Base-by-base conservation (phyloP, 2,329 filamentous ascomycete genomes). In the Allantophomopsis cytisporea region DNA sequence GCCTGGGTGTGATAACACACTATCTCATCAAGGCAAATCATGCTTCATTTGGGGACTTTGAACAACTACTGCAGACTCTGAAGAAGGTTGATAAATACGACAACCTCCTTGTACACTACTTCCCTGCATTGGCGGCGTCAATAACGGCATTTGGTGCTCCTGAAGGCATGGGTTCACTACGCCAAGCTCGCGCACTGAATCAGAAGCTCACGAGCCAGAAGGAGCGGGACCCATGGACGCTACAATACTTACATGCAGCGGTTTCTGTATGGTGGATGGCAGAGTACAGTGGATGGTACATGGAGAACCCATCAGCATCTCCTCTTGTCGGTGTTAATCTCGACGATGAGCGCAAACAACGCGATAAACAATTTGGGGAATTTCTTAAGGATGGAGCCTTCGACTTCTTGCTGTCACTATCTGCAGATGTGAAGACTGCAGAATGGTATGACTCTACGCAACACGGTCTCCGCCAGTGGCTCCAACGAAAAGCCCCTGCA, bases 381-480 rank as follows among this genome's bases (percentile, higher is more conserved):
- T 74, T 83, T 3, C 62, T 96, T 6, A 84, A 87, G 51, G 87
- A 96, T 46, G 88, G 88, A 4, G 87, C 85, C 5, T 83, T 98
- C 46, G 87, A 96, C 54, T 94, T 95, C 53, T 73, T 96, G 47
- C 71, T 98, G 14, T 81, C 86, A 0, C 69, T 94, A 36, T 83
- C 85, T 39, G 79, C 85, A 21, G 87, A 93, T 53, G 73, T 89
- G 39, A 84, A 80, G 48, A 73, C 80, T 3, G 75, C 81, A 31
- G 80, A 88, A 48, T 94, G 87, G 85, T 80, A 87, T 49, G 87
- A 96, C 54, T 81, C 88, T 10, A 83, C 86, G 18, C 82, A 88
- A 44, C 76, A 78, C 39, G 85, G 85, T 43, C 71, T 98, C 57
- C 77, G 91, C 21, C 73, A 80, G 40, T 86, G 86, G 64, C 64